Evolutionary conservation across 1,284 basidiomycete genomes (phyloP).

Genomic region (Marasmius oreades): DNA sequence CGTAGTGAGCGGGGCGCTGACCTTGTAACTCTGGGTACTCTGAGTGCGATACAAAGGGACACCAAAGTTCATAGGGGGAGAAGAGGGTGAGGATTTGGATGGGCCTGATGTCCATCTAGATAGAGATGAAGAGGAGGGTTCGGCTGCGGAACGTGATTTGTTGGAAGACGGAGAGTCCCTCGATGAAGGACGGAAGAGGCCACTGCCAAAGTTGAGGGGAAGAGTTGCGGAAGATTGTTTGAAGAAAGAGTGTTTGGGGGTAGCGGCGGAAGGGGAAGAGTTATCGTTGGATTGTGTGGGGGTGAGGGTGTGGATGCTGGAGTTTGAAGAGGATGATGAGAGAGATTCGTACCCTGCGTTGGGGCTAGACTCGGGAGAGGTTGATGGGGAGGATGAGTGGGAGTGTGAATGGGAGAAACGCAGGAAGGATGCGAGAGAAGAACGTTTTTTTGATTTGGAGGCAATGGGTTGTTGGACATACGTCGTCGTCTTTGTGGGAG

Average conservation of each 20-base stretch:
- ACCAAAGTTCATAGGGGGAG: background rate
- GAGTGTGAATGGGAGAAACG: constrained; percentile 30
- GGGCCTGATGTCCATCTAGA: constrained; percentile 11
- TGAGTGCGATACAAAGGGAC: constrained; percentile 7
- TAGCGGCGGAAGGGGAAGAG: constrained; percentile 9
- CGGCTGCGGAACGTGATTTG: background rate
- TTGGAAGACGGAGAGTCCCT: background rate
- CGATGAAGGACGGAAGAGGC: constrained; percentile 46
- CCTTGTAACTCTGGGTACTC: constrained; percentile 12
- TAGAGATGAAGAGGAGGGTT: background rate
- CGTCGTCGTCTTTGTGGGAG: background rate
- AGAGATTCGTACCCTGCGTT: constrained; percentile 16
- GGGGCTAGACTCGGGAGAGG: constrained; percentile 24
- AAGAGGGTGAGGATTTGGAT: background rate
- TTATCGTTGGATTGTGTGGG: constrained; percentile 18
- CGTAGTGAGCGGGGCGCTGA: background rate
- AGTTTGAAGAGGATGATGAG: constrained; percentile 19
- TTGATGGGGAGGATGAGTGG: constrained; percentile 21
- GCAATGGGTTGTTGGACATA: background rate
- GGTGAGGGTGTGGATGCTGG: constrained; percentile 22
- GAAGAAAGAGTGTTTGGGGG: constrained; percentile 14
- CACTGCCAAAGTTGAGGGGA: constrained; percentile 37
- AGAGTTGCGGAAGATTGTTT: constrained; percentile 15
- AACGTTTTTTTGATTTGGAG: background rate
- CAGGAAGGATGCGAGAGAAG: constrained; percentile 3